Base-by-base conservation (phyloP, 2,329 filamentous ascomycete species). In the Penicillium sp. region DNA sequence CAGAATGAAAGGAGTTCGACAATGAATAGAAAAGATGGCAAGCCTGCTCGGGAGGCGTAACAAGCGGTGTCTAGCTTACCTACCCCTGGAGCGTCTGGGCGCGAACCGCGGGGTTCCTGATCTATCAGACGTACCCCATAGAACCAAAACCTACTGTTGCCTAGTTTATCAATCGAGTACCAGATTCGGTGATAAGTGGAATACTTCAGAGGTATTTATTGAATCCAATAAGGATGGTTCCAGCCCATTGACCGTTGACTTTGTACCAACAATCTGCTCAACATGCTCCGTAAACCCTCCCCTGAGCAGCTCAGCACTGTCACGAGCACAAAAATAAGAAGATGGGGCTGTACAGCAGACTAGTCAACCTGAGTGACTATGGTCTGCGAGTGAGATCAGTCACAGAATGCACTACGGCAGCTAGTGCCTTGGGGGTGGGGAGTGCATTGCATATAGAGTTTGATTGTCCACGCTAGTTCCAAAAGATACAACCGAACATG, bases 321-420 rank as follows among this genome's bases (percentile, higher is more conserved):
- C 46, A 53, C 46, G 42, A 54, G 50, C 46, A n/a, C 44, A 46
- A 44, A 54, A 52, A 33, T 14, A 40, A 48, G 28, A 45, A 18
- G 10, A 48, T 34, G 51, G 54, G 39, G 44, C 24, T 18, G 23
- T 13, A 19, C 29, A 37, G 2, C 14, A 23, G 36, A 29, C 39
- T 48, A 45, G 48, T 24, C 16, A 34, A n/a, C 16, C 43, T 40
- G 33, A 14, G 21, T 18, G 18, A 16, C 21, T 31, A 16, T 45
- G 28, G 42, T 29, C 21, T 31, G 26, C 19, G 48, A 45, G 31
- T 31, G 33, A 13, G 23, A 52, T 49, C 48, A 48, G 44, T 55
- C 44, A 55, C 26, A 51, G 16, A 37, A 8, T 33, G 34, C 49
- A 28, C 51, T 48, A 47, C 48, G 34, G 26, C 14, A 47, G 40